Evolutionary conservation across 345 rosid species (phyloP).

Genomic region (Euphorbia pulcherrima): DNA sequence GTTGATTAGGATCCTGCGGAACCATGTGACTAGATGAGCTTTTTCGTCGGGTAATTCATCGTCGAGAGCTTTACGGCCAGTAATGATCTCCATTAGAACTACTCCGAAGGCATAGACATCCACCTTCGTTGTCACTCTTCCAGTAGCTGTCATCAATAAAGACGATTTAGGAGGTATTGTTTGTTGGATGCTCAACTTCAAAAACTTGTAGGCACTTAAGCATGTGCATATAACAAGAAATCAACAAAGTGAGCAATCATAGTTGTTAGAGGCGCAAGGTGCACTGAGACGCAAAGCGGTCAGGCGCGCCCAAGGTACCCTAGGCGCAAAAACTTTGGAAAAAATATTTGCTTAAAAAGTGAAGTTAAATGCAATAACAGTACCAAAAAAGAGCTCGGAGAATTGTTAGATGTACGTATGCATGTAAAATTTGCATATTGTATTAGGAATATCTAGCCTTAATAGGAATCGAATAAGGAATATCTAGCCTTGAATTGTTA

Average conservation of each 20-base stretch:
- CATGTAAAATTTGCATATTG: too few species aligned
- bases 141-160: conserved; percentile 24
- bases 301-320: too few species aligned
- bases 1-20: conserved; percentile 20
- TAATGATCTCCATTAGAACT: conserved; percentile 26
- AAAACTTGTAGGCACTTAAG: background rate
- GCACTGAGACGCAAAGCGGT: too few species aligned
- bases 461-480: too few species aligned
- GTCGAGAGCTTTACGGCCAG: conserved; percentile 27
- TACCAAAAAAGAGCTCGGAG: too few species aligned
- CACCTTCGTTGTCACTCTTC: conserved; percentile 30
- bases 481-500: too few species aligned
- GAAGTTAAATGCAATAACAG: too few species aligned
- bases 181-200: background rate
- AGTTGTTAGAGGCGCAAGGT: too few species aligned
- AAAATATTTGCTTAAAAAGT: too few species aligned
- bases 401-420: too few species aligned
- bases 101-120: conserved; percentile 30
- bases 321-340: too few species aligned
- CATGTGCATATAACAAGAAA: background rate
- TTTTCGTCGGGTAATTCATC: conserved; percentile 20
- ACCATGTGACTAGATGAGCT: conserved; percentile 27
- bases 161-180: background rate
- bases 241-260: background rate
- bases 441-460: too few species aligned